Evolutionary conservation across 306 rosid species (phyloP), one percentile per base, ranked within the genome.

Genomic region (Quercus parvula): DNA sequence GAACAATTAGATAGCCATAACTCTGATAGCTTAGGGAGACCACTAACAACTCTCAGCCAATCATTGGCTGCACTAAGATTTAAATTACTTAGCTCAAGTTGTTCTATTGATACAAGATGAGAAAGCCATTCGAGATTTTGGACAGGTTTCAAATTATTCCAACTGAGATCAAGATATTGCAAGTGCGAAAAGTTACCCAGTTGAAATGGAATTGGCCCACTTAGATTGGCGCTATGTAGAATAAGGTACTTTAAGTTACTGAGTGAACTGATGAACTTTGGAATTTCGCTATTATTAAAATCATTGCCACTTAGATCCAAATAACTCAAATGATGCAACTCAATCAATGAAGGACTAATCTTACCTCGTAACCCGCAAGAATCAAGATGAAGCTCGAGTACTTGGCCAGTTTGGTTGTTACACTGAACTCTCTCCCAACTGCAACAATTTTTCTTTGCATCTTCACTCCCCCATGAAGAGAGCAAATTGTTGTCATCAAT

Each of bases 371-470:
- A 5, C 17, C 4, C 0, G 4, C 4, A 2, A 71, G 9, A 1
- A 25, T 2, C 1, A 6, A 54, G 79, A 72, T 5, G 2, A 14
- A 80, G 79, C 1, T 0, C 2, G 4, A 54, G 1, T 20, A 84
- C 87, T 38, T 77, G 82, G 11, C 70, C 79, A 0, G 70, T 56
- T 25, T 3, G 28, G 6, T 19, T 49, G 25, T 22, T 17, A 11
- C 87, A 80, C 0, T 3, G 5, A 33, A 80, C 69, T 58, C 80
- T 58, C 0, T 12, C 17, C 82, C 81, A 70, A 0, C 55, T 28
- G 44, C 81, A 81, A 11, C 84, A 81, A 17, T 70, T 80, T 20
- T 7, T 0, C 0, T 49, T 49, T 49, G 54, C 54, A 49, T 12
- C 0, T 49, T 49, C 54, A 49, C 0, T 49, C 17, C 54, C 54